Evolutionary conservation across 495 filamentous ascomycete genomes (phyloP), one percentile per base, ranked within the genome.

Genomic region (Annulohypoxylon bovei): DNA sequence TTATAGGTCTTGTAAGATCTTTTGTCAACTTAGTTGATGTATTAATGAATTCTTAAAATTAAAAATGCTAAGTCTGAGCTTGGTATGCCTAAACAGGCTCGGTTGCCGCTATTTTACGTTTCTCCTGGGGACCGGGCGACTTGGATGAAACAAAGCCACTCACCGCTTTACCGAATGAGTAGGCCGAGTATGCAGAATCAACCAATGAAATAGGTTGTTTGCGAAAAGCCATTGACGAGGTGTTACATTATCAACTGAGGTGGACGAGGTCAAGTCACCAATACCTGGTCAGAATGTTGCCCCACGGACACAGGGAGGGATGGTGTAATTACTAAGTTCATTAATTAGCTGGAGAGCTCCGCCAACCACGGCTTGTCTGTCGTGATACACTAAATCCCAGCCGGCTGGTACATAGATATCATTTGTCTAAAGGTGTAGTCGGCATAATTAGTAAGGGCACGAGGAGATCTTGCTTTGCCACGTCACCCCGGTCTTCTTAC

Each of bases 401-500:
- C 32, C 12, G 52, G 37, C 22, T 44, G 42, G 12, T 42, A 52
- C 12, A 23, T 46, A 6, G 32, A 54, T 25, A 52, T 68, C 20
- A 55, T 68, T 62, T 22, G 57, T 42, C 46, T 11, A 35, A 27
- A 69, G 30, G 42, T 44, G 23, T 28, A 33, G 22, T 22, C 16
- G 44, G 25, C 20, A 16, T 7, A 42, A 53, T 69, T 64, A 58
- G 53, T 30, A 52, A 37, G 28, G 23, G 18, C 6, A 35, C 46
- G 55, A 49, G 25, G 33, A 28, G 4, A 46, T 56, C 32, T 23
- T 54, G 33, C 57, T 37, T 25, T 27, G 55, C 61, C 67, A 70
- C 67, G 67, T 62, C 62, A 71, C 20, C 39, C 37, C n/a, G 7
- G n/a, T n/a, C 33, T 25, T 20, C 52, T 54, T 39, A 39, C 32